Percentiles rank a stretch among this genome's conserved stretches.
Conservation (phyloP, 2,329 filamentous ascomycete species). For the Gaeumannomyces sp. region DNA sequence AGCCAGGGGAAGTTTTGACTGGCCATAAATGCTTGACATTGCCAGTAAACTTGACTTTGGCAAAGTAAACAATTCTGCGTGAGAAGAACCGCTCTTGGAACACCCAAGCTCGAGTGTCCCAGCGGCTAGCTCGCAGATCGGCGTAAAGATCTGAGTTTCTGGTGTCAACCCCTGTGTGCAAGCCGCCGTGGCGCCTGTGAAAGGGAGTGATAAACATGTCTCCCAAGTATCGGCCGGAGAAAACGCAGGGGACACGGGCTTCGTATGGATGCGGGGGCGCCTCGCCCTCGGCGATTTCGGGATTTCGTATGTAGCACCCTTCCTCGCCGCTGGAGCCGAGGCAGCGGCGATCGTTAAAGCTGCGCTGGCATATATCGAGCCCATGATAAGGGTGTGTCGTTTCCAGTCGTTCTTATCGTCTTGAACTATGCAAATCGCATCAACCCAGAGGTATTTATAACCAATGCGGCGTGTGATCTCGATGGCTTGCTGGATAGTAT, state of each 20-base stretch:
- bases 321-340: neutral
- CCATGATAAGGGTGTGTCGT: neutral
- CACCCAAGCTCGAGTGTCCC: neutral
- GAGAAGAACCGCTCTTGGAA: constrained; percentile 4
- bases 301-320: neutral
- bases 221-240: neutral
- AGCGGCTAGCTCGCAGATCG: neutral
- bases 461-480: neutral
- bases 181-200: too few species aligned
- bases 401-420: neutral
- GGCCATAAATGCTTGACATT: neutral
- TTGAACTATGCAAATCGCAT: neutral
- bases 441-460: neutral
- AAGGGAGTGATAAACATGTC: neutral
- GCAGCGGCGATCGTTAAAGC: neutral
- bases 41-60: neutral
- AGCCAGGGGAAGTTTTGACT: neutral
- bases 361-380: constrained; percentile 3
- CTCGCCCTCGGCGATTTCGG: neutral
- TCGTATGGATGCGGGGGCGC: neutral
- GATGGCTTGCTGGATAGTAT: neutral
- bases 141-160: neutral
- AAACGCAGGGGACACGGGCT: neutral
- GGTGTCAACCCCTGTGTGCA: too few species aligned
- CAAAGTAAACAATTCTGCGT: neutral